Evolutionary conservation across 768 basidiomycete genomes (phyloP).

Genomic region (Suillus americanus): DNA sequence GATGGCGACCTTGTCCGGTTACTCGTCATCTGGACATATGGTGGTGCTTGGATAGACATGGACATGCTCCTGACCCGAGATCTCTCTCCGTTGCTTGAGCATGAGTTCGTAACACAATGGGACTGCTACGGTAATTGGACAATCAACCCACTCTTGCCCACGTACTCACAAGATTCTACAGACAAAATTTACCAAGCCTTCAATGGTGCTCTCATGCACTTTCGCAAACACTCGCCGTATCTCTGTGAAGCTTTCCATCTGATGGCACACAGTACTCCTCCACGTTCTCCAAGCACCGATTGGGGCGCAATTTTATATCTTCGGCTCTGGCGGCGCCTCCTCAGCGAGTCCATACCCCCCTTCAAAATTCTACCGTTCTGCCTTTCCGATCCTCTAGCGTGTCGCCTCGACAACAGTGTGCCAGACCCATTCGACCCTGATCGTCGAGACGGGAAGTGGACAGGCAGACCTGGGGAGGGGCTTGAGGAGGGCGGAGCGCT

Average conservation of each 20-base stretch:
- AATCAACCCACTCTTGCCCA: neutral
- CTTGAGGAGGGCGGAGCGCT: constrained; percentile 61
- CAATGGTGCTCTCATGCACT: constrained; percentile 95
- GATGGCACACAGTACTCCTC: constrained; percentile 74
- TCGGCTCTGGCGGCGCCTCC: constrained; percentile 84
- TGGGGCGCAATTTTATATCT: constrained; percentile 94
- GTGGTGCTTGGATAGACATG: constrained; percentile 98
- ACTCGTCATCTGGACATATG: constrained; percentile 83
- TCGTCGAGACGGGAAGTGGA: constrained; percentile 60
- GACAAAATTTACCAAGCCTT: constrained; percentile 76
- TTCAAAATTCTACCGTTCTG: constrained; percentile 96
- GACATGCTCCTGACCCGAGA: constrained; percentile 89
- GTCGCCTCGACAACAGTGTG: constrained; percentile 85
- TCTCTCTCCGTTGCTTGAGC: constrained; percentile 81
- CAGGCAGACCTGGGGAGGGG: constrained; percentile 49
- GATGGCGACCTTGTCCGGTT: constrained; percentile 93
- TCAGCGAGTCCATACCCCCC: constrained; percentile 70
- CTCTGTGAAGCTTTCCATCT: constrained; percentile 96
- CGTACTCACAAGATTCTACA: constrained; percentile 26
- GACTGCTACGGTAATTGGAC: constrained; percentile 82
- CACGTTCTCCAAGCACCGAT: constrained; percentile 79
- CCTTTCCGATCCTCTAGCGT: constrained; percentile 88
- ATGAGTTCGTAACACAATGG: constrained; percentile 98
- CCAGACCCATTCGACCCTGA: constrained; percentile 84
- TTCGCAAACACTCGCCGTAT: constrained; percentile 87